These are phyloP conservation scores for Endogone sp. DNA, from an alignment of 192 early-diverging fungal species.

Conservation along the genomic window DNA sequence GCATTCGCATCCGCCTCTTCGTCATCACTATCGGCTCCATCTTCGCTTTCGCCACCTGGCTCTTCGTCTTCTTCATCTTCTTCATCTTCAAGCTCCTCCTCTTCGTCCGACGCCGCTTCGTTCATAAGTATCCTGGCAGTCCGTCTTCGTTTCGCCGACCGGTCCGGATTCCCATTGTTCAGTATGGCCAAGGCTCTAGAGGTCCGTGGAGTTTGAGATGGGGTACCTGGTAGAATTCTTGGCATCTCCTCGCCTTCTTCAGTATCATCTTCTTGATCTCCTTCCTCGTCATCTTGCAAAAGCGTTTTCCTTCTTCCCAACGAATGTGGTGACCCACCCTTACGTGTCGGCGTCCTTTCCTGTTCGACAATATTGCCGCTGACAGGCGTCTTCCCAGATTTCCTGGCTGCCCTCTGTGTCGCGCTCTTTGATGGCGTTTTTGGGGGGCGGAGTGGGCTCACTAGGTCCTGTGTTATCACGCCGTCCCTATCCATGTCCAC, in stretches of 20 bases:
- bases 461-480: neutral
- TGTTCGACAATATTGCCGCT: neutral
- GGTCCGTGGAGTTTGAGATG: neutral
- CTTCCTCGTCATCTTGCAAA: conserved; percentile 18
- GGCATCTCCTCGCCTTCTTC: conserved; percentile 22
- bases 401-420: neutral
- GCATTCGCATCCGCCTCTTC: conserved; percentile 20
- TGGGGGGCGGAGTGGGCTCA: neutral
- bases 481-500: neutral
- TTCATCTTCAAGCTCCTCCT: conserved; percentile 23
- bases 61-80: conserved; percentile 31
- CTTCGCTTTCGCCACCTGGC: conserved; percentile 13
- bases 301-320: conserved; percentile 12
- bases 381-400: neutral
- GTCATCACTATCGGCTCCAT: conserved; percentile 9
- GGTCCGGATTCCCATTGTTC: neutral
- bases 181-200: neutral
- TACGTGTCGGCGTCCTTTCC: conserved; percentile 7
- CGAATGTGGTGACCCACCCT: neutral
- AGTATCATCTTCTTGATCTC: conserved; percentile 29
- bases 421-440: neutral
- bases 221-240: neutral
- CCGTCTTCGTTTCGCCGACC: neutral
- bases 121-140: conserved; percentile 3
- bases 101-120: conserved; percentile 25